A percentile compares a stretch with the other conserved stretches of the same genome.
These are phyloP conservation scores for Lactarius tabidus DNA, from an alignment of 768 basidiomycete genomes.

Conservation along the genomic window DNA sequence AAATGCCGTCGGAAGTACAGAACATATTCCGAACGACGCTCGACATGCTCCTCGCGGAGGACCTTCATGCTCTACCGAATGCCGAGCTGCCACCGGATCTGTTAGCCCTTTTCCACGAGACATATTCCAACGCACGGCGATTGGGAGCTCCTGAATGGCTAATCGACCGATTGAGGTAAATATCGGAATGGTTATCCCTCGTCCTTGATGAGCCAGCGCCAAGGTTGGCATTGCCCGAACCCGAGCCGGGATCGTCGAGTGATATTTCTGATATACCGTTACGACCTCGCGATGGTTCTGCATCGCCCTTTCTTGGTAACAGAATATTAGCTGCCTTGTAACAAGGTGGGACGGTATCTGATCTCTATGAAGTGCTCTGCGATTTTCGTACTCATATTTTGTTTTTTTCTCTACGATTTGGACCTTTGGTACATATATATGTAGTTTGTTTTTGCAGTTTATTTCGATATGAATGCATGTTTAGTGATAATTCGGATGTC, in stretches of 20 bases:
- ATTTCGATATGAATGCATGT: no score
- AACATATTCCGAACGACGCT: neutral
- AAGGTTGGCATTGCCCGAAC: neutral
- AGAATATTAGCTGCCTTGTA: neutral
- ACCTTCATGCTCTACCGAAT: neutral
- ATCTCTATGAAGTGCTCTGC: no score
- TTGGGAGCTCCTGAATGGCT: neutral
- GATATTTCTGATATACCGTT: neutral
- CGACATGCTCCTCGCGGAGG: neutral
- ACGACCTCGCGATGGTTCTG: neutral
- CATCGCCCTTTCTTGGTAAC: neutral
- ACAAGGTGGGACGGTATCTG: neutral
- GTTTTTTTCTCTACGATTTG: no score
- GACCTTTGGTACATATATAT: no score
- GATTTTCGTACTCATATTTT: no score
- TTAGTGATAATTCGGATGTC: no score
- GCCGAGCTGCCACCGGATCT: neutral
- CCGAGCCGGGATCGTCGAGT: neutral
- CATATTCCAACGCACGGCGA: neutral
- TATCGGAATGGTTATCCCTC: neutral
- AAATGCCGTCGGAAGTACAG: neutral
- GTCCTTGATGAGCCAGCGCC: neutral
- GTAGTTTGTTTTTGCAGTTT: neutral
- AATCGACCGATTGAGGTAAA: neutral
- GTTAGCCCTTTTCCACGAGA: neutral